phyloP scores from a whole-genome alignment of 257 asterid species.

The Parsonsia alboflavescens region DNA sequence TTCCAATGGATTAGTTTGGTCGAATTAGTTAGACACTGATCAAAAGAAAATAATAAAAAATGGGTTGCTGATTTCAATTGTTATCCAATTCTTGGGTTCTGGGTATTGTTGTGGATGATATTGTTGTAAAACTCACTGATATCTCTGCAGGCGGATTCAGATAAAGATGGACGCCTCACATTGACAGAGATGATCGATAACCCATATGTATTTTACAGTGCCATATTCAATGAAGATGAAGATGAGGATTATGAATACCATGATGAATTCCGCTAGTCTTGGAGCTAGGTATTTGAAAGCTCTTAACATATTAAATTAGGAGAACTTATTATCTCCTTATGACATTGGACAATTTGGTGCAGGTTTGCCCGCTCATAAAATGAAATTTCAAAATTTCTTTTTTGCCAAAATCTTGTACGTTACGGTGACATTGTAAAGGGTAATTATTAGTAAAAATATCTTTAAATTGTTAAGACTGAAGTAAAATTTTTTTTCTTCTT shows the following conservation, averaged over 20 bases:
- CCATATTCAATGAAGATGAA: constrained; percentile 78
- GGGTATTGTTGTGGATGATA: neutral
- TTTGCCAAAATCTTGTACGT: neutral
- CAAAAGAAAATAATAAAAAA: too few species aligned
- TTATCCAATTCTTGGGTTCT: neutral
- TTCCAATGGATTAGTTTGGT: too few species aligned
- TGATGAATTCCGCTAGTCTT: constrained; percentile 69
- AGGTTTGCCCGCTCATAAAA: neutral
- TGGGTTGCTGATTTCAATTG: neutral
- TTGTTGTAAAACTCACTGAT: neutral
- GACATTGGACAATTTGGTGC: neutral
- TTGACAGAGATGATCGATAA: constrained; percentile 80
- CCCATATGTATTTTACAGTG: constrained; percentile 88
- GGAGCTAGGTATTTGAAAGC: neutral
- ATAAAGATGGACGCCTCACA: constrained; percentile 78
- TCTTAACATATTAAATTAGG: neutral
- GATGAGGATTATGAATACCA: constrained; percentile 64
- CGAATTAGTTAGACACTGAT: too few species aligned
- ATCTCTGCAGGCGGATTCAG: constrained; percentile 76
- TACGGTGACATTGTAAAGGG: neutral
- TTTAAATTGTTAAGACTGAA: neutral
- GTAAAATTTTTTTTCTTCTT: too few species aligned
- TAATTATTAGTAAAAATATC: neutral
- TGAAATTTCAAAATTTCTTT: neutral
- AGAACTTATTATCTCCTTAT: neutral